A percentile compares a stretch with the other conserved stretches of the same genome.
Evolutionary conservation across 2,329 filamentous ascomycete genomes (phyloP).

Genomic region (Aspergillus costaricaensis): DNA sequence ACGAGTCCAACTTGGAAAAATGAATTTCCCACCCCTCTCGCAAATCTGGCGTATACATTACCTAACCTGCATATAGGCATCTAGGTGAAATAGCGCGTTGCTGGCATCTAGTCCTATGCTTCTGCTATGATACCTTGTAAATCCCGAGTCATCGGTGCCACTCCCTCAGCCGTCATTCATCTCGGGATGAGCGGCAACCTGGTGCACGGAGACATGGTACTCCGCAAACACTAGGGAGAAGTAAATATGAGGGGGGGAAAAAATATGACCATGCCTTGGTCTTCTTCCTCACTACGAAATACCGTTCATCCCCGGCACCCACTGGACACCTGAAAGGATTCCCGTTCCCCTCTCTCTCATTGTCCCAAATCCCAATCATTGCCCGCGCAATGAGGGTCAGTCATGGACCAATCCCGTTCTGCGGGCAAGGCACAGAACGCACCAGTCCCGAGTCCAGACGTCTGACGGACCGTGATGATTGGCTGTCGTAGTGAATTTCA

Average conservation of each 20-base stretch:
- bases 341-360: slow-evolving; percentile 3
- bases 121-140: neutral
- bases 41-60: neutral
- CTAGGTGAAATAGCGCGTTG: neutral
- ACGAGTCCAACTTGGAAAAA: neutral
- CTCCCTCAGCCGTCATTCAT: neutral
- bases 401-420: slow-evolving; percentile 17
- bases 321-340: neutral
- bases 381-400: neutral
- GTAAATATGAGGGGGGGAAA: neutral
- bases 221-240: neutral
- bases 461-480: slow-evolving; percentile 19
- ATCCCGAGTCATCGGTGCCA: neutral
- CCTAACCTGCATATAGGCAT: slow-evolving; percentile 9
- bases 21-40: neutral
- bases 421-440: slow-evolving; percentile 4
- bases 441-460: slow-evolving; percentile 12
- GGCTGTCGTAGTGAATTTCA: slow-evolving; percentile 22
- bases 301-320: neutral
- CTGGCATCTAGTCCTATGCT: neutral
- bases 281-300: neutral
- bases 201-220: neutral
- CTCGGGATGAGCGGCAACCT: neutral
- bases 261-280: neutral
- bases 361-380: slow-evolving; percentile 3